Evolutionary conservation across 805 yeast species (phyloP), one percentile per base, ranked within the genome.

Genomic region (Zygoascus tannicola): DNA sequence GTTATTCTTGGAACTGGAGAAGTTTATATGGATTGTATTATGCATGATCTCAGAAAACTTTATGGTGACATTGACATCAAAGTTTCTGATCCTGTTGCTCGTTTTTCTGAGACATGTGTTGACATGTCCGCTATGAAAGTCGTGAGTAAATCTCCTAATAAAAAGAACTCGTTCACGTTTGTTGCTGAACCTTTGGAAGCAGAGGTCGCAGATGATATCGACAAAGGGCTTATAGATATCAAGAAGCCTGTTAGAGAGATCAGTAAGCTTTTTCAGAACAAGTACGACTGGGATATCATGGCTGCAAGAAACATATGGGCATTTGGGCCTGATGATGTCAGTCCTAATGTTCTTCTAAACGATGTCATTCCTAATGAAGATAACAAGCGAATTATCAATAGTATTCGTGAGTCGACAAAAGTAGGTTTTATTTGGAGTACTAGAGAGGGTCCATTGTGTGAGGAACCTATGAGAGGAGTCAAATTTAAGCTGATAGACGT

Each of bases 381-480:
- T 1, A 83, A 85, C 55, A 78, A 77, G 55, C 63, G 64, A 21
- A 43, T 64, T 8, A 53, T 83, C 28, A 46, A 54, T 1, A 42
- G 64, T 0, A 67, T 74, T 22, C 79, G 75, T 48, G 78, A 74
- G 4, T 67, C 76, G 2, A 71, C 88, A 1, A 63, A 67, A 2
- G 81, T 80, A 51, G 98, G 97, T 0, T 92, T 90, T 63, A 72
- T 74, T 53, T 84, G 95, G 92, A 81, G 82, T 2, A 69, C 75
- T 0, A 69, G 76, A 44, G 95, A 85, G 54, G 98, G 98, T 0
- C 98, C 99, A 0, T 66, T 92, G n/a, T 78, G 94, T 49, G 95
- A 83, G 48, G 96, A 86, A 57, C 80, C 84, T 0, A 69, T 92
- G 4, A 65, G 84, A 43, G 74, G 79, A 43, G 76, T 80, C 4